Evolutionary conservation across 192 early-diverging fungal species (phyloP), one percentile per base, ranked within the genome.

Genomic region (Chytriomyces sp.): DNA sequence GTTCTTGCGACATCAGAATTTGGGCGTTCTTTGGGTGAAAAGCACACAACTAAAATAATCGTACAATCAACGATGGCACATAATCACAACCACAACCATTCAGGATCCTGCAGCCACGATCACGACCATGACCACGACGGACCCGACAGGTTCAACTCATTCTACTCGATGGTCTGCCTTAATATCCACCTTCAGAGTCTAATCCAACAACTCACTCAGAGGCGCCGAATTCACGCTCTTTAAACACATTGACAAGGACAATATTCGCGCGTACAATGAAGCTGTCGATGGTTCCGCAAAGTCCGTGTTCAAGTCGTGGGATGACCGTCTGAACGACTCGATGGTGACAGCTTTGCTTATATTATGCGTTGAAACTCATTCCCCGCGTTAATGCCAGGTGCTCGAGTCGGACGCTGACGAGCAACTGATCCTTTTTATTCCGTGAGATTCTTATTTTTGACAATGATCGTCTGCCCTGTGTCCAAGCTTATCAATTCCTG

Each of bases 331-430:
- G 60, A 93, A 96, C 77, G 89, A 86, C 23, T 78, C 87, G 26
- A 86, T 87, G 83, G 91, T 92, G 76, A 23, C 53, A 64, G 10
- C n/a, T 43, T 45, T 6, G 13, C 49, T 20, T 35, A 35, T 35
- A 35, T 35, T 20, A 18, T 45, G 35, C 35, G 35, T 35, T 35
- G 35, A 35, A 35, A 35, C 1, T 35, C 35, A 35, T 35, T 35
- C 35, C 35, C 35, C 50, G 11, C 50, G 11, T 67, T 71, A 26
- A 9, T 43, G 44, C 5, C 82, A 91, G 86, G 86, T 80, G 72
- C 81, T 97, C 8, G 89, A 92, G 68, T 92, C 91, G 60, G 95
- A 97, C 81, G 88, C 90, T 0, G 97, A 99, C 85, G 93, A 94
- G 61, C 93, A 97, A 82, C 84, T 99, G 16, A 92, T 99, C 60